Conservation (phyloP, 75 land plant species). For the Pseudotsuga menziesii region DNA sequence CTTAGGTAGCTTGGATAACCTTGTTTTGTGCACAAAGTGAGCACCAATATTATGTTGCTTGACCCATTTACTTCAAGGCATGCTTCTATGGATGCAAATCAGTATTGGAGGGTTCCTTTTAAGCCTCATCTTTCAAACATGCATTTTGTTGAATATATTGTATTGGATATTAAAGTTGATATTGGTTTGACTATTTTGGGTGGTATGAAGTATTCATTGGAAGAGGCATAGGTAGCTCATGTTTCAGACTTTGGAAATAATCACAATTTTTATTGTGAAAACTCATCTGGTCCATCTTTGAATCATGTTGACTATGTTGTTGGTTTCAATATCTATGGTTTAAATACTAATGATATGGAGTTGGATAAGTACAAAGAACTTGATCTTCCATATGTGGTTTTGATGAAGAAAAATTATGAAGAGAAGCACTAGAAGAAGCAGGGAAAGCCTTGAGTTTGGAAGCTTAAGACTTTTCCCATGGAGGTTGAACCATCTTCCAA, state of each 20-base stretch:
- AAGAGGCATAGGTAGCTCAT: constrained; percentile 61
- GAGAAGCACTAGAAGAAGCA: constrained; percentile 48
- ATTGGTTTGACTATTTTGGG: constrained; percentile 25
- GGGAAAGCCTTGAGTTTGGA: constrained; percentile 66
- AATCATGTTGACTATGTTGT: constrained; percentile 68
- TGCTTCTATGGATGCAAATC: too few relatives aligned
- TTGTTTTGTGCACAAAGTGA: constrained; percentile 78
- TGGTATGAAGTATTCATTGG: constrained; percentile 44
- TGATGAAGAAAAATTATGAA: too few relatives aligned
- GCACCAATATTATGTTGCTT: too few relatives aligned
- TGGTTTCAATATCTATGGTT: too few relatives aligned
- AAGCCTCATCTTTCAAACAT: constrained; percentile 44
- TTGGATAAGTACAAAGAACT: constrained; percentile 63
- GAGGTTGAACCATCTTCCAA: too few relatives aligned
- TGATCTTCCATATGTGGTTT: too few relatives aligned
- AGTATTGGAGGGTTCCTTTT: constrained; percentile 62
- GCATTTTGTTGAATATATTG: constrained; percentile 78
- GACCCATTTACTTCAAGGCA: too few relatives aligned
- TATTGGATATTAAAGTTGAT: too few relatives aligned
- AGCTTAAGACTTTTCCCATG: constrained; percentile 58
- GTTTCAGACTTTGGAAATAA: constrained; percentile 71
- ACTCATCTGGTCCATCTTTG: constrained; percentile 56
- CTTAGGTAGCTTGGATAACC: constrained; percentile 67
- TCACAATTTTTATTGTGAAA: too few relatives aligned
- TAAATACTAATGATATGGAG: constrained; percentile 66